A percentile compares a stretch with the other conserved stretches of the same genome.
Evolutionary conservation across 2,329 filamentous ascomycete genomes (phyloP).

Genomic region (Monilinia fructigena): DNA sequence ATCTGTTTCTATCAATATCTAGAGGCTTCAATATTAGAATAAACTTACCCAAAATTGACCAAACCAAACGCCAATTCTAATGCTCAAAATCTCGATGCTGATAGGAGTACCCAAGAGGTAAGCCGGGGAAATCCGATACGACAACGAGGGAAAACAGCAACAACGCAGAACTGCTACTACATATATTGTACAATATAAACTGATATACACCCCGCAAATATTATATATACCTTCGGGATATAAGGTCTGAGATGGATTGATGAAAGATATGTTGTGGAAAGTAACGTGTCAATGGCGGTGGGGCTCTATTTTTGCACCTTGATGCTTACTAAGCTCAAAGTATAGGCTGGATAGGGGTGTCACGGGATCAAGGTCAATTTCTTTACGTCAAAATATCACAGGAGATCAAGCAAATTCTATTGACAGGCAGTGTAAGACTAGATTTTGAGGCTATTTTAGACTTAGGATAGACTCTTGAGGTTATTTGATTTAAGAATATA

Average conservation of each 20-base stretch:
- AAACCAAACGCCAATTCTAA: background rate
- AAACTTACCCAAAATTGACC: background rate
- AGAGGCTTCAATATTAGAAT: too few relatives aligned
- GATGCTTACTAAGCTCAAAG: background rate
- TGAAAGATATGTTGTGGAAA: background rate
- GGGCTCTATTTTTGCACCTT: background rate
- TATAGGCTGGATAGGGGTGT: slow-evolving; percentile 6
- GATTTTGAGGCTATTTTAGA: too few relatives aligned
- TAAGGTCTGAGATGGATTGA: background rate
- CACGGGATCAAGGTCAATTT: background rate
- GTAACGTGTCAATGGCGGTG: background rate
- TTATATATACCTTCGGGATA: background rate
- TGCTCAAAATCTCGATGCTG: background rate
- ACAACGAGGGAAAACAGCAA: background rate
- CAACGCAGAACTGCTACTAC: background rate
- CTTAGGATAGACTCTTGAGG: too few relatives aligned
- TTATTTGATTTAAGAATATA: too few relatives aligned
- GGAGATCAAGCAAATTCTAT: too few relatives aligned
- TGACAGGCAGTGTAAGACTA: too few relatives aligned
- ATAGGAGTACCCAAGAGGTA: background rate
- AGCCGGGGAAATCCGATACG: background rate
- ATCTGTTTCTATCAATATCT: background rate
- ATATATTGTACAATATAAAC: background rate
- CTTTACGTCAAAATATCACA: too few relatives aligned
- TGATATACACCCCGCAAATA: background rate